phyloP scores from a whole-genome alignment of 148 eudicot genomes.

The Polygonum maritimum region DNA sequence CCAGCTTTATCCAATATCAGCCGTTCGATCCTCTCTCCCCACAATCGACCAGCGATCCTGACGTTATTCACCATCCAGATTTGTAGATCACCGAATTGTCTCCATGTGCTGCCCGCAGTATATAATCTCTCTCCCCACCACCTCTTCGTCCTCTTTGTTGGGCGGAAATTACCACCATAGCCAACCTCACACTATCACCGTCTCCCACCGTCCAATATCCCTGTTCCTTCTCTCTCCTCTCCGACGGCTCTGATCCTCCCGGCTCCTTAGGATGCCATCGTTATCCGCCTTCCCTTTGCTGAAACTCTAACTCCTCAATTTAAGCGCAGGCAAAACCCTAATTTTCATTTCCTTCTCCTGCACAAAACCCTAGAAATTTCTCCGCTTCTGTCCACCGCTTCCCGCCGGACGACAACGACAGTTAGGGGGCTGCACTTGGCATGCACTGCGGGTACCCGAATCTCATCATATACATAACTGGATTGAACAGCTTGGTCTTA shows the following conservation, averaged over 20 bases:
- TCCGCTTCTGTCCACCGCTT: background rate
- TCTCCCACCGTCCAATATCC: background rate
- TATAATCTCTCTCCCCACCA: background rate
- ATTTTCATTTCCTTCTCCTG: background rate
- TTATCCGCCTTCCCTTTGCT: background rate
- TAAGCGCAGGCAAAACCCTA: background rate
- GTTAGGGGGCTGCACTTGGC: background rate
- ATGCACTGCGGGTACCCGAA: background rate
- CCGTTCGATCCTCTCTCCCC: background rate
- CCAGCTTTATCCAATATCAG: background rate
- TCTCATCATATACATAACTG: background rate
- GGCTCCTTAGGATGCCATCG: background rate
- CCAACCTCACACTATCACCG: background rate
- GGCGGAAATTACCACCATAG: background rate
- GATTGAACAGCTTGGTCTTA: background rate
- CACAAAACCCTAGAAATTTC: background rate
- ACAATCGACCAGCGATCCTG: background rate
- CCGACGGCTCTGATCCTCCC: background rate
- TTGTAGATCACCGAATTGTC: background rate
- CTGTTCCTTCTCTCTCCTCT: background rate
- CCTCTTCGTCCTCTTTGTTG: background rate
- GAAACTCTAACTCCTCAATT: background rate
- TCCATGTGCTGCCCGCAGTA: background rate
- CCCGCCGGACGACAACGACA: background rate
- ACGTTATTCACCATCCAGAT: background rate